These are phyloP conservation scores for Phytophthora rubi DNA, from an alignment of 352 stramenopile species.

Conservation along the genomic window DNA sequence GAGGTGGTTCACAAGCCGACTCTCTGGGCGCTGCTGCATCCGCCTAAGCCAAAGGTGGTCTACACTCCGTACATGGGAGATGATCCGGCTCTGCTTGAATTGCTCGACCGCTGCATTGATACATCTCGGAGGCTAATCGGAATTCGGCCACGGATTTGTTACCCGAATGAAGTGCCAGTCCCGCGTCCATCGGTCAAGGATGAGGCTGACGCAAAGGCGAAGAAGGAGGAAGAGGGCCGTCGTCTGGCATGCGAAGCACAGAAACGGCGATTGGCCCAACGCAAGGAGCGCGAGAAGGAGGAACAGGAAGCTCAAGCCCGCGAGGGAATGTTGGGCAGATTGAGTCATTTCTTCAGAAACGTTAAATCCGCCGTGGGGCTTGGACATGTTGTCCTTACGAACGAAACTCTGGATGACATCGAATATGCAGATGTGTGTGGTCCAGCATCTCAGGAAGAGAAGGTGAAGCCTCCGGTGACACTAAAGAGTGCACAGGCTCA, in stretches of 20 bases:
- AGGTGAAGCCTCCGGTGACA: constrained; percentile 30
- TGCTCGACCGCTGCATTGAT: constrained; percentile 63
- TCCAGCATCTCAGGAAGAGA: constrained; percentile 11
- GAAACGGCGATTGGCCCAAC: constrained; percentile 51
- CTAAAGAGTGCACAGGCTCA: constrained; percentile 49
- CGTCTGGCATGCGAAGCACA: constrained; percentile 73
- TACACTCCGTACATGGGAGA: constrained; percentile 65
- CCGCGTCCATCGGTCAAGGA: constrained; percentile 22
- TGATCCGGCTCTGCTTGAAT: constrained; percentile 59
- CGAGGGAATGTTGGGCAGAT: constrained; percentile 18
- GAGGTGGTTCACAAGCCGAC: constrained; percentile 54
- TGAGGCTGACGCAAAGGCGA: constrained; percentile 25
- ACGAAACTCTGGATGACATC: constrained; percentile 65
- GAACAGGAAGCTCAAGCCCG: constrained; percentile 22
- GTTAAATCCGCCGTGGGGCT: constrained; percentile 48
- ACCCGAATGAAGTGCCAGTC: constrained; percentile 53
- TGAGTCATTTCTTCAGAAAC: constrained; percentile 22
- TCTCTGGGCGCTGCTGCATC: constrained; percentile 32
- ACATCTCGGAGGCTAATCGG: constrained; percentile 55
- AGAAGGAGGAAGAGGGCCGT: constrained; percentile 67
- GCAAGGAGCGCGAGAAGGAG: constrained; percentile 36
- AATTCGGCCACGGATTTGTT: constrained; percentile 52
- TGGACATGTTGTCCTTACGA: constrained; percentile 43
- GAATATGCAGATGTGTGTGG: constrained; percentile 77
- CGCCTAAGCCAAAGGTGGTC: constrained; percentile 46